These are phyloP conservation scores for Tuber microsphaerosporum DNA, from an alignment of 495 filamentous ascomycete genomes.

Conservation along the genomic window DNA sequence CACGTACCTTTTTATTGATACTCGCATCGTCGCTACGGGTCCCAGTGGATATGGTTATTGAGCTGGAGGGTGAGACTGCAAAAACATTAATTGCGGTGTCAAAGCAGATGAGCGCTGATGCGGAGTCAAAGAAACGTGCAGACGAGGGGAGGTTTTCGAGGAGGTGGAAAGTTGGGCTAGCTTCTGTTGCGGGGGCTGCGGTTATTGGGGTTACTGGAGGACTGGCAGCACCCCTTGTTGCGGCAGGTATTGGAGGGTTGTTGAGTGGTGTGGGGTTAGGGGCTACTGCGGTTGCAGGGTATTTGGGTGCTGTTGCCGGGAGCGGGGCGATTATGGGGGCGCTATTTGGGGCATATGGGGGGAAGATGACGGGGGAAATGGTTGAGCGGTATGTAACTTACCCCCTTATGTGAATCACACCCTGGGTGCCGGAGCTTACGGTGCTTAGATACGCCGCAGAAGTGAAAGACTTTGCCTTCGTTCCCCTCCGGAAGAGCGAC, in stretches of 20 bases:
- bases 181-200: constrained; percentile 68
- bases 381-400: constrained; percentile 72
- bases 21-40: constrained; percentile 62
- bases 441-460: constrained; percentile 52
- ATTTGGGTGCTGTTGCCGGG: constrained; percentile 70
- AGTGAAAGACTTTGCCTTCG: constrained; percentile 80
- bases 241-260: constrained; percentile 72
- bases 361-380: constrained; percentile 73
- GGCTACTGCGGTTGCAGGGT: constrained; percentile 66
- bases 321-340: constrained; percentile 71
- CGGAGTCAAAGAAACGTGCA: constrained; percentile 58
- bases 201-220: constrained; percentile 75
- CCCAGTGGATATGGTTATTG: constrained; percentile 56
- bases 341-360: constrained; percentile 84
- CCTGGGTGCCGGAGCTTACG: too few relatives aligned
- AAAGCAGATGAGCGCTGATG: constrained; percentile 60
- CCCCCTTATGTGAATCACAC: too few relatives aligned
- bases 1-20: constrained; percentile 65
- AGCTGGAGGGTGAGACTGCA: constrained; percentile 68
- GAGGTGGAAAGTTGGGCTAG: constrained; percentile 76
- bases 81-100: constrained; percentile 65
- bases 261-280: constrained; percentile 76
- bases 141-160: constrained; percentile 59
- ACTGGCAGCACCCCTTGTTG: constrained; percentile 72
- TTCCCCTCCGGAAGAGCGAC: constrained; percentile 56